These are phyloP conservation scores for barley (Hordeum vulgare) DNA, from an alignment of 176 grass and related monocot genomes.

Conservation along the genomic window MorexV3_pseudomolecules_assembly NC_058522.1:472717097-472717596, in stretches of 20 bases:
- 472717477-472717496: constrained; percentile 88
- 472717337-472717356: constrained; percentile 86
- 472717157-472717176: neutral
- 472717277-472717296: constrained; percentile 62
- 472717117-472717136: neutral
- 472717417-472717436: neutral
- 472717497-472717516: constrained; percentile 72
- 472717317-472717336: constrained; percentile 91
- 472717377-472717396: constrained; percentile 38
- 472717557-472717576: constrained; percentile 54
- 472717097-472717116: neutral
- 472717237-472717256: neutral
- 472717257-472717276: neutral
- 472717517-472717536: constrained; percentile 92
- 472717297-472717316: constrained; percentile 84
- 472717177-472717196: constrained; percentile 1
- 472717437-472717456: constrained; percentile 50
- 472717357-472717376: constrained; percentile 75
- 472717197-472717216: neutral
- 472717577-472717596: constrained; percentile 65
- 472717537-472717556: constrained; percentile 69
- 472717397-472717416: neutral
- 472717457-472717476: constrained; percentile 75
- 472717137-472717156: neutral
- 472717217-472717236: neutral